Conservation (phyloP, 73 alveolate species). For the Tetrahymena elliotti region DNA sequence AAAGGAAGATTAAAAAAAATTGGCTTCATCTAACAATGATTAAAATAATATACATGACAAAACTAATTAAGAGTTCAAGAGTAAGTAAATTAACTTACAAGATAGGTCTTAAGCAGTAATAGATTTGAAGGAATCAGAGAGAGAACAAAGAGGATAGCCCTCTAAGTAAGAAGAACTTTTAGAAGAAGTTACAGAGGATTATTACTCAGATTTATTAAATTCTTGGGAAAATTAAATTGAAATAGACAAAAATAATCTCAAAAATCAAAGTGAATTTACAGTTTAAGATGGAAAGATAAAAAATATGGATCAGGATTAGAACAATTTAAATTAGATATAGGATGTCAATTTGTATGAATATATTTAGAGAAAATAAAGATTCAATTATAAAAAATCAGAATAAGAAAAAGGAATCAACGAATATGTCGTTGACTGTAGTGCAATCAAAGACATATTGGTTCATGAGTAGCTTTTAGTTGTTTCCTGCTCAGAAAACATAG, state of each 20-base stretch:
- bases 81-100: too few species aligned
- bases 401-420: neutral
- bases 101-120: neutral
- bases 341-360: neutral
- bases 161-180: neutral
- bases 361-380: neutral
- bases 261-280: neutral
- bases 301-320: neutral
- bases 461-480: neutral
- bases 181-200: neutral
- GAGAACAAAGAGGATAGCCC: neutral
- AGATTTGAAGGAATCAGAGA: neutral
- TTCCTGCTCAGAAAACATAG: neutral
- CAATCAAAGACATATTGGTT: neutral
- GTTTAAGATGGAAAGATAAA: neutral
- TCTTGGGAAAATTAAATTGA: neutral
- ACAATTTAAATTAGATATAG: neutral
- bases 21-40: neutral
- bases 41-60: neutral
- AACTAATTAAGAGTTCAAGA: neutral
- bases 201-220: neutral
- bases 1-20: neutral
- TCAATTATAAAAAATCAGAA: neutral
- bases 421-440: neutral
- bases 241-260: neutral